These are phyloP conservation scores for Leptographium lundbergii DNA, from an alignment of 2,329 filamentous ascomycete genomes.

Conservation along the genomic window DNA sequence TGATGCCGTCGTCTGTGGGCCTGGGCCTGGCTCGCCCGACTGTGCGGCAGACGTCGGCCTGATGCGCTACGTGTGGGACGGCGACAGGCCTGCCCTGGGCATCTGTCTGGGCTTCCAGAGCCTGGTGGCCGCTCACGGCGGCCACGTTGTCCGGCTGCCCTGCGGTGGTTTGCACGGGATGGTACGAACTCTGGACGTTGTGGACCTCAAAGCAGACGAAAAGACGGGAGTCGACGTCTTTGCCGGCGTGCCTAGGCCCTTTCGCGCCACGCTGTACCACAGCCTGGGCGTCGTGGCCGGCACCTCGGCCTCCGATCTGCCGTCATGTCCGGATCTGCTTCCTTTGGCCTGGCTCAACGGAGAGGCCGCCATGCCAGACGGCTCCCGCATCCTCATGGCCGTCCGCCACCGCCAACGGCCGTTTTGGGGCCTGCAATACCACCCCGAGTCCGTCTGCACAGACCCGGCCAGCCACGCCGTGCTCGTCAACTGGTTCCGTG, in stretches of 20 bases:
- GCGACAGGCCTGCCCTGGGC: constrained; percentile 58
- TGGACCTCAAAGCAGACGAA: constrained; percentile 10
- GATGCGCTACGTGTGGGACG: constrained; percentile 63
- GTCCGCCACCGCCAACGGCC: constrained; percentile 55
- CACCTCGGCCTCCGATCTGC: constrained; percentile 3
- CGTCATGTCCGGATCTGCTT: constrained; percentile 28
- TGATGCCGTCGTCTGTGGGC: constrained; percentile 79
- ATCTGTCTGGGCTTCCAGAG: constrained; percentile 88
- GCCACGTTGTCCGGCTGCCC: constrained; percentile 47
- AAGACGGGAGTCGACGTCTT: constrained; percentile 48
- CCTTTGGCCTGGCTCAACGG: constrained; percentile 51
- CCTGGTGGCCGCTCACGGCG: constrained; percentile 54
- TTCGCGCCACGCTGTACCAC: constrained; percentile 70
- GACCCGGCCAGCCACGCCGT: constrained; percentile 51
- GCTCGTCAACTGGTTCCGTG: constrained; percentile 62
- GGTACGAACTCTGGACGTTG: constrained; percentile 34
- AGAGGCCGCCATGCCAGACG: constrained; percentile 22
- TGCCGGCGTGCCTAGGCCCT: constrained; percentile 33
- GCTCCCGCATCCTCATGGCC: constrained; percentile 56
- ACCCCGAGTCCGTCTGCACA: constrained; percentile 81
- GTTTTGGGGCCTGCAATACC: constrained; percentile 82
- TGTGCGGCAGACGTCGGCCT: constrained; percentile 67
- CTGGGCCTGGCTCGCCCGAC: constrained; percentile 73
- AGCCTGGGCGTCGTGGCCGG: constrained; percentile 34
- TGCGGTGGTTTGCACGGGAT: constrained; percentile 67